These are phyloP conservation scores for Coniochaeta ligniaria DNA, from an alignment of 2,329 filamentous ascomycete genomes.

Conservation along the genomic window DNA sequence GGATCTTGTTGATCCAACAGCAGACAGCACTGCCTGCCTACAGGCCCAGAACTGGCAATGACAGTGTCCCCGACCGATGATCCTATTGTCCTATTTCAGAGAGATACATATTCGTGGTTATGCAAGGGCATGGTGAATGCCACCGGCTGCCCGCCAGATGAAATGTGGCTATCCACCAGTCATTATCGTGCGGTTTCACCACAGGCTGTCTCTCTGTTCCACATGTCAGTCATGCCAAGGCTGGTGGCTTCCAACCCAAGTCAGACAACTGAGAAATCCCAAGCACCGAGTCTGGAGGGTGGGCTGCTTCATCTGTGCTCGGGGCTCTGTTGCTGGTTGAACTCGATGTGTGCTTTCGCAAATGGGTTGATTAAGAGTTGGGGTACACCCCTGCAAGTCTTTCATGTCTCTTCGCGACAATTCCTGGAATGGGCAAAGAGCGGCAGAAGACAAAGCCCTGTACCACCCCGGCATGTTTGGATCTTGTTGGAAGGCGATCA, in stretches of 20 bases:
- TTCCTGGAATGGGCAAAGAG: not conserved
- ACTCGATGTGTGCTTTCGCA: not conserved
- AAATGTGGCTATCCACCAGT: not conserved
- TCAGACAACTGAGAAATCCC: not conserved
- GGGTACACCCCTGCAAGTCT: not conserved
- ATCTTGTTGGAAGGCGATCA: not conserved
- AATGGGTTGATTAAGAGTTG: not conserved
- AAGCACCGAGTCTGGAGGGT: not conserved
- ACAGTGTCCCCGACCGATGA: not conserved
- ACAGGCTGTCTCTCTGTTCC: not conserved
- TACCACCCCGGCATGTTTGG: not conserved
- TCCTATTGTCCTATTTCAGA: conserved; percentile 1
- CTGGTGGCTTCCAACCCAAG: not conserved
- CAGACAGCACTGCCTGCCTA: not conserved
- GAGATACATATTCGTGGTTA: conserved; percentile 3
- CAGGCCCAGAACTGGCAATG: not conserved
- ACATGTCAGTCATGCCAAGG: not conserved
- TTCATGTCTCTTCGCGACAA: not conserved
- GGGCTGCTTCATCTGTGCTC: not conserved
- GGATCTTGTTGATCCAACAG: not conserved
- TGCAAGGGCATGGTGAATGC: conserved; percentile 1
- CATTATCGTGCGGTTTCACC: not conserved
- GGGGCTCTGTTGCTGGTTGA: not conserved
- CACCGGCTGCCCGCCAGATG: not conserved
- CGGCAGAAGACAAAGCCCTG: not conserved